A percentile compares a stretch with the other conserved stretches of the same genome.
Evolutionary conservation across 2,329 filamentous ascomycete species (phyloP).

Genomic region (Pseudogymnoascus sp.): DNA sequence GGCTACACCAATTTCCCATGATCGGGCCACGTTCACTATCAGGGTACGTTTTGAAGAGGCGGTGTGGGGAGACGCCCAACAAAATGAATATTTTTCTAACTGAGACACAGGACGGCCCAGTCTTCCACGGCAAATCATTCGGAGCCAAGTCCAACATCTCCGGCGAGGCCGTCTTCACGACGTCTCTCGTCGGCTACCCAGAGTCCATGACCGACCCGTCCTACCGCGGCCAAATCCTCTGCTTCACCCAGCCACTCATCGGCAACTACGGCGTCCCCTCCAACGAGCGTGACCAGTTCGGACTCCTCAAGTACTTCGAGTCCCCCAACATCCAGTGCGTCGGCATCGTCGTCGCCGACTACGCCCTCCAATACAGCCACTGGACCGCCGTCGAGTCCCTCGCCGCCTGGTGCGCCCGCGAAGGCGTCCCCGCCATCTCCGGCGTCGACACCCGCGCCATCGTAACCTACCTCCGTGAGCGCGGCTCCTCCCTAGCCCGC

Average conservation of each 20-base stretch:
- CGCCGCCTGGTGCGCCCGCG: constrained; percentile 87
- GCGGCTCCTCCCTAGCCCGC: constrained; percentile 88
- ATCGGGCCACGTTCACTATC: constrained; percentile 90
- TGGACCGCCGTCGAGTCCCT: constrained; percentile 97
- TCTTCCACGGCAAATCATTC: constrained; percentile 94
- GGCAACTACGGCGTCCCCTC: constrained; percentile 98
- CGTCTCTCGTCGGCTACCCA: constrained; percentile 93
- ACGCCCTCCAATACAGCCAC: constrained; percentile 89
- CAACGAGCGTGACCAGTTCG: constrained; percentile 73
- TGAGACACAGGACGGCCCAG: constrained; percentile 68
- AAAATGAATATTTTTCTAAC: constrained; percentile 19
- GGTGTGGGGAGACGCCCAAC: background rate
- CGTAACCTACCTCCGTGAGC: constrained; percentile 90
- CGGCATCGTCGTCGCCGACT: constrained; percentile 92
- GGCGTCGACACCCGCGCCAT: constrained; percentile 96
- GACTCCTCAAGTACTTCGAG: constrained; percentile 95
- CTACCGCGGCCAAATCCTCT: constrained; percentile 89
- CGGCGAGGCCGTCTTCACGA: constrained; percentile 97
- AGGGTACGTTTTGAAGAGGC: constrained; percentile 49
- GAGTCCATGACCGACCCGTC: constrained; percentile 88
- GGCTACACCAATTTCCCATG: constrained; percentile 61
- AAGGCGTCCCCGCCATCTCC: constrained; percentile 92
- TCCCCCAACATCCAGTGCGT: constrained; percentile 95
- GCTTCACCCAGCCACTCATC: constrained; percentile 96
- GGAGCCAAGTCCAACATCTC: constrained; percentile 95